Evolutionary conservation across 306 rosid genomes (phyloP), one percentile per base, ranked within the genome.

Genomic region (Rosa multiflora): DNA sequence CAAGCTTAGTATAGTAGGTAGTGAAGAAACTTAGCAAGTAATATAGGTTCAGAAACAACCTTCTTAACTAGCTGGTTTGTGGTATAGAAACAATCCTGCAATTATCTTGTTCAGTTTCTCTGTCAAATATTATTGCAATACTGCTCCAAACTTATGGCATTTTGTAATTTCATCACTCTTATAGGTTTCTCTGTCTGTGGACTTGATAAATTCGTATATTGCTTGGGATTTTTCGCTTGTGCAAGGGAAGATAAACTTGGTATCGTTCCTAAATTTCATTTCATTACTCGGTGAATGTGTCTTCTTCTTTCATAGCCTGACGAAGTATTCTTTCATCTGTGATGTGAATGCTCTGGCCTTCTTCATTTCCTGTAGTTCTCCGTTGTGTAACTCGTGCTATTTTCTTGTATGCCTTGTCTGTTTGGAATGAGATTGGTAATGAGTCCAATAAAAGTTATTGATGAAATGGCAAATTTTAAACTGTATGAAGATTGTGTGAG

Each of bases 171-270:
- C 64, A 39, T 47, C 73, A 48, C 64, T 35, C 80, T 78, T 51
- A 37, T 83, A 95, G 99, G 92, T 95, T 84, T 83, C 84, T 46
- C 87, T 95, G 78, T 67, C 91, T 8, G 98, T 95, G 88, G 99
- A 95, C 73, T 58, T 91, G 0, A 72, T 88, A 68, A 95, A 95
- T 86, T 95, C 99, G 0, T 95, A 92, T 71, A 92, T 95, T 82
- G 99, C 99, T 10, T 95, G 99, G 99, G 99, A 95, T 80, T 95
- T 95, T 88, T 88, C 96, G 7, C 73, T 95, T 80, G 87, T 91
- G 67, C 99, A 95, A 82, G 91, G 99, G 84, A 95, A 85, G 91
- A 90, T 95, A 61, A 88, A 84, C 80, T 73, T 93, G 99, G 99
- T 95, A 92, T 86, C 55, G 78, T 78, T 80, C 62, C 88, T 72